Conservation (phyloP, 2,329 filamentous ascomycete genomes). For the Phyllachora maydis region DNA sequence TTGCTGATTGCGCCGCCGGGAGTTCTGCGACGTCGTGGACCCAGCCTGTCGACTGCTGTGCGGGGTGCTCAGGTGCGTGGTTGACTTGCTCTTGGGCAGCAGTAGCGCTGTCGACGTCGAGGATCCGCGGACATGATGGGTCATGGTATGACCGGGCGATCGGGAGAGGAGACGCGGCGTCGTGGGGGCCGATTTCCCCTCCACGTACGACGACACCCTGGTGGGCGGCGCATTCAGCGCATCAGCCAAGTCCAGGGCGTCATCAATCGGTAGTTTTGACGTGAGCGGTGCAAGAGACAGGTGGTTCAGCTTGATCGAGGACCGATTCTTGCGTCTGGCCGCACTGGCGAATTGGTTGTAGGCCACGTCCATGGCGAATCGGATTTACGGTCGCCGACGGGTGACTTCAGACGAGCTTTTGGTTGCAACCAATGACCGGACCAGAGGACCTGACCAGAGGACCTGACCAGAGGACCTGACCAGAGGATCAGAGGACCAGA, state of each 20-base stretch:
- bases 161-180: conserved; percentile 42
- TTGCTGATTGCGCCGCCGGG: conserved; percentile 9
- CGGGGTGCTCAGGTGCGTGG: conserved; percentile 25
- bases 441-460: neutral
- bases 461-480: too few relatives aligned
- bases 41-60: conserved; percentile 5
- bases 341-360: conserved; percentile 37
- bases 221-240: conserved; percentile 11
- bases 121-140: conserved; percentile 18
- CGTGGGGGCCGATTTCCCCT: conserved; percentile 40
- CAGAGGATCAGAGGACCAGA: too few relatives aligned
- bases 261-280: conserved; percentile 34
- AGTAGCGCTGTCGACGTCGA: conserved; percentile 13
- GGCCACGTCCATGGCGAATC: conserved; percentile 34
- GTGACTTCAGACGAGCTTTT: too few relatives aligned
- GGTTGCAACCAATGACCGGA: conserved; percentile 1
- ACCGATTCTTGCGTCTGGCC: conserved; percentile 35
- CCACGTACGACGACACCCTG: conserved; percentile 31
- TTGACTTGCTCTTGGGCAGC: conserved; percentile 41
- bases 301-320: conserved; percentile 35
- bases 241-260: conserved; percentile 24
- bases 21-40: conserved; percentile 7
- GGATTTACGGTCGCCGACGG: too few relatives aligned
- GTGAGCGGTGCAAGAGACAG: conserved; percentile 44
- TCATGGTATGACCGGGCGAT: conserved; percentile 31